Evolutionary conservation across 306 rosid genomes (phyloP), one percentile per base, ranked within the genome.

Genomic region (Canavalia ensiformis): DNA sequence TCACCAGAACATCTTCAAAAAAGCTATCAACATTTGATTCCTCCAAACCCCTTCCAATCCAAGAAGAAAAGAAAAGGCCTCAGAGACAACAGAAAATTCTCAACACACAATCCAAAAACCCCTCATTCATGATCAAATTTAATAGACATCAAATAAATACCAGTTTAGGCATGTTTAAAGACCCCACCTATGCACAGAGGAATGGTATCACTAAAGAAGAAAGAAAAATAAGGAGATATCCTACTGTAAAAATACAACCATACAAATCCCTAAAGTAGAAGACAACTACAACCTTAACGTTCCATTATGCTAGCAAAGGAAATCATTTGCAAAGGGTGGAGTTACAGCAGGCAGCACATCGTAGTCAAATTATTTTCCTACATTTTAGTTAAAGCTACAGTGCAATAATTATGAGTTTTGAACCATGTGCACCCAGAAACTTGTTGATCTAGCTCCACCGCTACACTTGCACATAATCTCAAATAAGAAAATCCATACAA

Each of bases 1-100:
- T 88, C 88, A 92, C 94, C 87, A 94, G 80, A 65, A 94, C 97
- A 74, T 94, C 97, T 65, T 90, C 90, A 3, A 94, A 94, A 62
- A 92, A 94, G 88, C 85, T 78, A 62, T 86, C 94, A 67, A 90
- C 88, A 75, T 91, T 91, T 2, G 89, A 86, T 3, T 92, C 98
- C 50, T 85, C 86, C 85, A 94, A 64, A 71, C 87, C 89, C 87
- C 97, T 91, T 57, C 79, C 65, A 66, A 86, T 71, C 47, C 54
- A 70, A 70, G 47, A 12, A 81, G 29, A 73, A 73, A 82, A 80
- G 8, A 50, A 47, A 78, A 78, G 44, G 46, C 37, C 30, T 88
- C 82, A 79, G 74, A 72, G 46, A 77, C 84, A 73, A 65, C 12
- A 68, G 12, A 87, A 52, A 51, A 69, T 44, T 5, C 33, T 28